Base-by-base conservation (phyloP, 2,329 filamentous ascomycete species). In the Herpotrichia juniperi region DNA sequence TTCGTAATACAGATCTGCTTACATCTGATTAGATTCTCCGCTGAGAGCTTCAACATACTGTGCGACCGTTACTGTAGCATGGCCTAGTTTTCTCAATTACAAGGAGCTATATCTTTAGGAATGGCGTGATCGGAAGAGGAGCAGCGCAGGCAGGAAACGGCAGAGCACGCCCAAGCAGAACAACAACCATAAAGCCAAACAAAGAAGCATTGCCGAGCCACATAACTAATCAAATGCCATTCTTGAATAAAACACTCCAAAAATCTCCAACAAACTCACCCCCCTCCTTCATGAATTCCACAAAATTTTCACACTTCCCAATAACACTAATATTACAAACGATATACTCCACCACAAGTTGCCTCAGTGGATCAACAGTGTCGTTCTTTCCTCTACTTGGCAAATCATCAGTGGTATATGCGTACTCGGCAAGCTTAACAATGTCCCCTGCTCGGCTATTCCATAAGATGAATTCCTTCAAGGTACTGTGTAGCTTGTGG, bases 401-500 rank as follows among this genome's bases (percentile, higher is more conserved):
- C 24, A 49, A 30, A 49, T 51, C 44, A 32, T n/a, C 30, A 21
- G 64, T 67, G 2, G 59, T 59, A 30, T 68, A 68, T 10, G 40
- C 57, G 45, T 52, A 62, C n/a, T 56, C 58, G 10, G 54, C 63
- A 1, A 70, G 46, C 25, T 65, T 56, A 1, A 65, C 34, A 7
- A 71, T 53, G 24, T 70, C 67, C 2, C 53, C 42, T 0, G 67
- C 53, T 1, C 66, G 62, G 8, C 53, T 46, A 1, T 46, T 39
- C 16, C 59, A 67, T 8, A 68, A 44, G 17, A 62, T 40, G 51
- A 71, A 71, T 4, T 10, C 21, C 9, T 59, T 34, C 1, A 72
- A 56, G 2, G 64, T 67, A 14, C 50, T 54, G 34, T 71, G 63
- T n/a, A 71, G 51, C 37, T 67, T 71, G n/a, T 65, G 14, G 1